Percentiles rank a stretch among this genome's conserved stretches.
phyloP scores from a whole-genome alignment of 495 filamentous ascomycete species.

The Tuber microsphaerosporum region DNA sequence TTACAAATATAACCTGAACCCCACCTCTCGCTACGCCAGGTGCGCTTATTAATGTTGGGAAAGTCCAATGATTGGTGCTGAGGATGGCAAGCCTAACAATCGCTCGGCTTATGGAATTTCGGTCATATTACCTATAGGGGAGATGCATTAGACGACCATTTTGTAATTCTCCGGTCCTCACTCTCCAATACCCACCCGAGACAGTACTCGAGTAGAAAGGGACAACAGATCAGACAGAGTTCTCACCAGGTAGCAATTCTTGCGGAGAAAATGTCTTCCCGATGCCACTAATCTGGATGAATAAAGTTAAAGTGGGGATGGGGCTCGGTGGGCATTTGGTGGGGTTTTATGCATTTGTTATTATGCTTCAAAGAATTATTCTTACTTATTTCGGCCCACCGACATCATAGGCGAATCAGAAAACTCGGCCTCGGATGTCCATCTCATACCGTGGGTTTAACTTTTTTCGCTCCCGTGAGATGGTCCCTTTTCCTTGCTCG shows the following conservation, averaged over 20 bases:
- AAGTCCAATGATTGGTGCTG: not conserved
- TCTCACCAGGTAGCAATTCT: not conserved
- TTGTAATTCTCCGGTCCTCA: not conserved
- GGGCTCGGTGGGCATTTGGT: not conserved
- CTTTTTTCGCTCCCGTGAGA: not conserved
- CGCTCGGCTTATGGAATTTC: not conserved
- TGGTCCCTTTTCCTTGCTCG: not conserved
- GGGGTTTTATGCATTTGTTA: not conserved
- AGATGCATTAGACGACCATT: not conserved
- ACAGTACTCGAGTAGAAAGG: too few species aligned
- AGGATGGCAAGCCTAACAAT: not conserved
- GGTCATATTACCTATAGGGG: not conserved
- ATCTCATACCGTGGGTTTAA: not conserved
- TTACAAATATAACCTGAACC: not conserved
- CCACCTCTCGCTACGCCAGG: not conserved
- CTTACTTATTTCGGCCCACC: not conserved
- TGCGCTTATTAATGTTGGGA: not conserved
- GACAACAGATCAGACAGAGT: not conserved
- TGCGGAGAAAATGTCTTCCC: not conserved
- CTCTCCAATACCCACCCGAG: not conserved
- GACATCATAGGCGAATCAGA: not conserved
- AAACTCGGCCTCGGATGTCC: not conserved
- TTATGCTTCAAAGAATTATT: not conserved
- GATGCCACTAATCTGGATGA: not conserved
- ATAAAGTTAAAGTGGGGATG: not conserved